These are phyloP conservation scores for Trametes cubensis DNA, from an alignment of 768 basidiomycete species.

Conservation along the genomic window DNA sequence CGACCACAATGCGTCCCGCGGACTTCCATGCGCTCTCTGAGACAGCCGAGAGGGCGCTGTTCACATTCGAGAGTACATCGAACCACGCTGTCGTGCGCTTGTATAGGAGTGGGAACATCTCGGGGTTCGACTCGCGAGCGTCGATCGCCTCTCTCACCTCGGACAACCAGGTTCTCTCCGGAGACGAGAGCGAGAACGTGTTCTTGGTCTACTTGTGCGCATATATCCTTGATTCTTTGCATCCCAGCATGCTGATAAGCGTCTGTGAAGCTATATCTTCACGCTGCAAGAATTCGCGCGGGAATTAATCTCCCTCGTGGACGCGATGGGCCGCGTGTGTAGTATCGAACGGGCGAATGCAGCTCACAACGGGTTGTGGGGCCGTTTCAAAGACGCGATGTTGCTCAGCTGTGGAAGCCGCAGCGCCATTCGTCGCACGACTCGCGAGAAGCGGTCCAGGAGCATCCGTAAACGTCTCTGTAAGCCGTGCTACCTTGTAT, in stretches of 20 bases:
- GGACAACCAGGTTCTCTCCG: slow-evolving; percentile 43
- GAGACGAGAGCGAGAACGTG: slow-evolving; percentile 75
- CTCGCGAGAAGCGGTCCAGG: slow-evolving; percentile 16
- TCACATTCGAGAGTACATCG: slow-evolving; percentile 78
- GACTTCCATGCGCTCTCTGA: slow-evolving; percentile 70
- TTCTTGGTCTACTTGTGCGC: slow-evolving; percentile 92
- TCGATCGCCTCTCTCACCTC: slow-evolving; percentile 31
- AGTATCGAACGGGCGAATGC: slow-evolving; percentile 58
- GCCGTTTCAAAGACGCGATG: slow-evolving; percentile 32
- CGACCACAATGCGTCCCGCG: slow-evolving; percentile 21
- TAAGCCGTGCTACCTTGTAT: slow-evolving; percentile 16
- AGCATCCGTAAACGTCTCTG: slow-evolving; percentile 34
- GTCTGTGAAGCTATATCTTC: slow-evolving; percentile 81
- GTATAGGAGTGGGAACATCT: slow-evolving; percentile 53
- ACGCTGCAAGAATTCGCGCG: slow-evolving; percentile 92
- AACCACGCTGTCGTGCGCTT: slow-evolving; percentile 81
- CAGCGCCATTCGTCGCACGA: not conserved
- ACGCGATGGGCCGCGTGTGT: slow-evolving; percentile 82
- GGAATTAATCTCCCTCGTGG: slow-evolving; percentile 80
- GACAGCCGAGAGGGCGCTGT: slow-evolving; percentile 67
- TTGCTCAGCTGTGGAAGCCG: slow-evolving; percentile 1
- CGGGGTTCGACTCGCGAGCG: slow-evolving; percentile 23
- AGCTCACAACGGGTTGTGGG: slow-evolving; percentile 43
- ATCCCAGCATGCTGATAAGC: not conserved
- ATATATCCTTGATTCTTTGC: not conserved